Percentiles rank a stretch among this genome's conserved stretches.
phyloP scores from a whole-genome alignment of 805 yeast genomes.

The Wickerhamiella lipophila region DNA sequence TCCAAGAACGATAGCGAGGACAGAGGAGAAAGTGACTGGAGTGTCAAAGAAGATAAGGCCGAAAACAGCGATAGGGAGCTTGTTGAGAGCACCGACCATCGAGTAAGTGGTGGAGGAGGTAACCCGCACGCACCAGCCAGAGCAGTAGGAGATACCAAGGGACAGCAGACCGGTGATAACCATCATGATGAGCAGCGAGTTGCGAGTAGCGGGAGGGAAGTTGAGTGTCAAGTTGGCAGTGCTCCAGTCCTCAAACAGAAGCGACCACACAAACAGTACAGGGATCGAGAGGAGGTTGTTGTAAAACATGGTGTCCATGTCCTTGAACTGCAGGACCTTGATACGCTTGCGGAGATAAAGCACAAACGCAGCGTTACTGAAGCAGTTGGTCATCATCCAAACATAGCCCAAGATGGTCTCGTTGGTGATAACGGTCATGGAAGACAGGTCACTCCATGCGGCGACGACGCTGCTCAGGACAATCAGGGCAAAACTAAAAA shows the following conservation, averaged over 20 bases:
- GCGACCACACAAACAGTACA: constrained; percentile 61
- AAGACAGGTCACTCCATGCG: constrained; percentile 64
- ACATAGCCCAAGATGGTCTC: constrained; percentile 52
- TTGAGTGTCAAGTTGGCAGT: constrained; percentile 57
- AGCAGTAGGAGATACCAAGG: constrained; percentile 95
- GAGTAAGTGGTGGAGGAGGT: constrained; percentile 97
- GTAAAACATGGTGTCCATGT: constrained; percentile 96
- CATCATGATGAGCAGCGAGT: constrained; percentile 67
- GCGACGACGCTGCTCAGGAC: constrained; percentile 94
- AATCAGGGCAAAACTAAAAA: constrained; percentile 81
- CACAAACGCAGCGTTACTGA: constrained; percentile 87
- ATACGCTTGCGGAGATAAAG: constrained; percentile 95
- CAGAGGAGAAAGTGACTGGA: constrained; percentile 83
- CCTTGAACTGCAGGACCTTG: constrained; percentile 82
- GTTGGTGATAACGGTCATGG: constrained; percentile 27
- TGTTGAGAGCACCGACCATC: constrained; percentile 98
- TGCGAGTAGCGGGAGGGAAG: constrained; percentile 63
- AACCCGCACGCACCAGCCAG: constrained; percentile 99
- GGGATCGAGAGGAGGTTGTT: constrained; percentile 92
- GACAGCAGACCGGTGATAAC: constrained; percentile 85
- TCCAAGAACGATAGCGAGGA: constrained; percentile 83
- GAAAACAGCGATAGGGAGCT: constrained; percentile 90
- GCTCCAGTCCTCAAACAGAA: constrained; percentile 88
- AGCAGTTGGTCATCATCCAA: constrained; percentile 95
- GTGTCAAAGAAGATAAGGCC: constrained; percentile 93